phyloP scores from a whole-genome alignment of 2,329 filamentous ascomycete genomes.

The Aspergillus pseudoglaucus region DNA sequence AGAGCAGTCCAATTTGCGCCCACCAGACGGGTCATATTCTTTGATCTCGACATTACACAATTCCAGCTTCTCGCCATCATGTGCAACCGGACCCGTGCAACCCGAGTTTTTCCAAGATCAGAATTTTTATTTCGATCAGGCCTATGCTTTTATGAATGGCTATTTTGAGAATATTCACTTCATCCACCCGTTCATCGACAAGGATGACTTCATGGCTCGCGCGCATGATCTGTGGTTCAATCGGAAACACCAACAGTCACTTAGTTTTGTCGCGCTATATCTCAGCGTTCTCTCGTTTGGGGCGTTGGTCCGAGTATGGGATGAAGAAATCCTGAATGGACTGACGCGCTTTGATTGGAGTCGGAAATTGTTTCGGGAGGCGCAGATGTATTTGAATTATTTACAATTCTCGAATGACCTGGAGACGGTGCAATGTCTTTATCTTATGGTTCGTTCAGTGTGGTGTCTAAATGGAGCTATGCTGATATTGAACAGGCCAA shows the following conservation, averaged over 20 bases:
- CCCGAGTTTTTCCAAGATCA: slow-evolving; percentile 17
- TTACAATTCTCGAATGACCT: slow-evolving; percentile 41
- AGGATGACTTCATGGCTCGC: slow-evolving; percentile 37
- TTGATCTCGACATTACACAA: slow-evolving; percentile 44
- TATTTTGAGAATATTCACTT: slow-evolving; percentile 47
- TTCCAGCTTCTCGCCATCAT: slow-evolving; percentile 35
- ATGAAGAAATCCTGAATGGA: slow-evolving; percentile 39
- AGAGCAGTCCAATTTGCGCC: slow-evolving; percentile 6
- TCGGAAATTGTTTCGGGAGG: slow-evolving; percentile 41
- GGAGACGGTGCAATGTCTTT: slow-evolving; percentile 44
- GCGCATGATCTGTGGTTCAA: slow-evolving; percentile 42
- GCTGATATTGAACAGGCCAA: slow-evolving; percentile 31
- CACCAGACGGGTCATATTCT: slow-evolving; percentile 25
- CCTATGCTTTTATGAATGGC: slow-evolving; percentile 40
- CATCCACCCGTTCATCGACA: slow-evolving; percentile 45
- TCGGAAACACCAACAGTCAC: slow-evolving; percentile 20
- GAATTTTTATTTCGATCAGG: slow-evolving; percentile 40
- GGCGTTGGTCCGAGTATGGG: slow-evolving; percentile 40
- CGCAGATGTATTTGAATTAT: slow-evolving; percentile 33
- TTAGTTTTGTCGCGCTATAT: slow-evolving; percentile 44
- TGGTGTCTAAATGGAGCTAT: too few species aligned
- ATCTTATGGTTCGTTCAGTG: slow-evolving; percentile 35
- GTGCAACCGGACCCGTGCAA: slow-evolving; percentile 14
- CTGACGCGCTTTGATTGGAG: slow-evolving; percentile 43
- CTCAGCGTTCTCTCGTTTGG: slow-evolving; percentile 44